Evolutionary conservation across 2,329 filamentous ascomycete genomes (phyloP).

Genomic region (Penicillium olsonii): DNA sequence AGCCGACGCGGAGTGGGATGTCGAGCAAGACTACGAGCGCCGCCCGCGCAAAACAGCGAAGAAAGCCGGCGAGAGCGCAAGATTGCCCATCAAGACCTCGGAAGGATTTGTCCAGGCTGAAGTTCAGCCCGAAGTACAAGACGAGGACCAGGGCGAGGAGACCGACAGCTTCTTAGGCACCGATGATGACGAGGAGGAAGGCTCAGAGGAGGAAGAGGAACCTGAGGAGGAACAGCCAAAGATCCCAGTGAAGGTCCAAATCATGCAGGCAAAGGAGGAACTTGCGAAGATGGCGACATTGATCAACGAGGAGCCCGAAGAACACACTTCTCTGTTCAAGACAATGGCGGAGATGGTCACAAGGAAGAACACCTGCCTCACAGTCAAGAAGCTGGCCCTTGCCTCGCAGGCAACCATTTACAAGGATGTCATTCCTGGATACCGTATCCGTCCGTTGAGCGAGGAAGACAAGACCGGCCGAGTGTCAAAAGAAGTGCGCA

Average conservation of each 20-base stretch:
- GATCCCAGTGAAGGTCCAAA: constrained; percentile 74
- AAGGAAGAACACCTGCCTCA: constrained; percentile 57
- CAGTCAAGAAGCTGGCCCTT: constrained; percentile 82
- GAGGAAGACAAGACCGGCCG: constrained; percentile 76
- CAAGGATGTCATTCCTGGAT: constrained; percentile 95
- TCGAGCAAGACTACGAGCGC: constrained; percentile 88
- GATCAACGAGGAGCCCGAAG: constrained; percentile 91
- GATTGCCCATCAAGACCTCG: constrained; percentile 82
- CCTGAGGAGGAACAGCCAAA: constrained; percentile 57
- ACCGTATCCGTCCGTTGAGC: constrained; percentile 80
- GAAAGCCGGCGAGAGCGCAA: constrained; percentile 71
- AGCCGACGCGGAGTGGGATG: constrained; percentile 74
- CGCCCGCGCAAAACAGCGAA: constrained; percentile 74
- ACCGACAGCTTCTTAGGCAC: constrained; percentile 66
- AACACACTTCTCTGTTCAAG: constrained; percentile 79
- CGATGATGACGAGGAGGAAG: constrained; percentile 54
- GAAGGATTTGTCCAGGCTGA: constrained; percentile 71
- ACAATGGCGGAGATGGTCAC: constrained; percentile 72
- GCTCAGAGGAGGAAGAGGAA: constrained; percentile 50
- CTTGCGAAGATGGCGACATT: constrained; percentile 77
- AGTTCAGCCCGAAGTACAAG: constrained; percentile 39
- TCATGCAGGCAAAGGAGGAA: constrained; percentile 87
- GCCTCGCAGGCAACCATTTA: constrained; percentile 87
- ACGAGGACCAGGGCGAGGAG: constrained; percentile 50
- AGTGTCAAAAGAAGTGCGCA: constrained; percentile 87